Evolutionary conservation across 2,329 filamentous ascomycete species (phyloP), one percentile per base, ranked within the genome.

Genomic region (Fusarium armeniacum): DNA sequence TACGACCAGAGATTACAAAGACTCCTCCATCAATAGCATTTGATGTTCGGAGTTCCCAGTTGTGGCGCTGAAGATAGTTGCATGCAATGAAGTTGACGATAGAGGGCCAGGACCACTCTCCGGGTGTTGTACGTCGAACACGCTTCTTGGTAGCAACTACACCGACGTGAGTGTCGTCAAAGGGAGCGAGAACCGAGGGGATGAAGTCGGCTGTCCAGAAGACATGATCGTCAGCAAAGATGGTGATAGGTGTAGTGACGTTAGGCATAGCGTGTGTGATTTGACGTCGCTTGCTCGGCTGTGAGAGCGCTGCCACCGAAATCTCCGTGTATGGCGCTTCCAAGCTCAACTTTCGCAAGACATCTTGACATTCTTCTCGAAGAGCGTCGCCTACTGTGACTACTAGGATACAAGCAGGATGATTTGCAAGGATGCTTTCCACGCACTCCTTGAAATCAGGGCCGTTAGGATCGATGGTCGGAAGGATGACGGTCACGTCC

Each of bases 21-120:
- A 88, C 81, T 12, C 86, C 86, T 11, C 86, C 87, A 59, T 90
- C 88, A 12, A 90, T 78, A 9, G 83, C 79, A 64, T 86, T 87
- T 9, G 85, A 85, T 0, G 86, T 80, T 1, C 84, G 82, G 54
- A 87, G 85, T 72, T 90, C 88, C 74, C 86, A 90, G 73, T 89
- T 90, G 75, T 89, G 86, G 0, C 88, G 85, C 69, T 86, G 83
- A 1, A 91, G 82, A 73, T 90, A 90, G n/a, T 83, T 75, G 32
- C 84, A 84, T 0, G 85, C 87, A 20, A 90, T 79, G 73, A 88
- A 83, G 76, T 90, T 89, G 75, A 82, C 82, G 54, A 84, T 76
- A 0, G 77, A 78, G 1, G 36, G 32, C 56, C 76, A 77, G 6
- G 56, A 58, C 74, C 74, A 78, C 2, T 76, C 32, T 6, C 76